Conservation (phyloP, 2,329 filamentous ascomycete genomes). For the Claviceps sp. region DNA sequence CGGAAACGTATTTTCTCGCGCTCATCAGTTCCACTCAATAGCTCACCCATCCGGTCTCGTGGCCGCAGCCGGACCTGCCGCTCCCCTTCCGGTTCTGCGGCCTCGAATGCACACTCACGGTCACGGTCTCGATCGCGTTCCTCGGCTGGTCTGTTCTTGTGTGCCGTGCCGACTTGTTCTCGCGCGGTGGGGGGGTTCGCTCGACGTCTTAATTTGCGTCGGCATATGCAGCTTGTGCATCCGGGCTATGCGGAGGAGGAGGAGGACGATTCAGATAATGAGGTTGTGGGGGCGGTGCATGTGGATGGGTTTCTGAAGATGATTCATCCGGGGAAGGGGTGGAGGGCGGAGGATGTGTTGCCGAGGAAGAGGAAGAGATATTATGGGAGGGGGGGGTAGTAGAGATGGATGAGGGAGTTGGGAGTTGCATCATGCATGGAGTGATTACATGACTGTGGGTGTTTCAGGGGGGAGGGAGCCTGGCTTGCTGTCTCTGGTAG, state of each 20-base stretch:
- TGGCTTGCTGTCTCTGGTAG: no score
- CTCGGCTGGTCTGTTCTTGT: slow-evolving; percentile 22
- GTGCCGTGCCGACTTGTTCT: slow-evolving; percentile 23
- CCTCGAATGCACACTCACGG: background rate
- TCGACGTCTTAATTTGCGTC: slow-evolving; percentile 21
- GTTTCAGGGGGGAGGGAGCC: background rate
- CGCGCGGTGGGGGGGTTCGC: slow-evolving; percentile 24
- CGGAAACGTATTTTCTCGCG: no score
- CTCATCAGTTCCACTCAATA: background rate
- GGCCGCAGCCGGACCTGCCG: background rate
- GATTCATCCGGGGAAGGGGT: slow-evolving; percentile 34
- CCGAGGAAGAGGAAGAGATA: slow-evolving; percentile 17
- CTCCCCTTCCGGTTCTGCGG: background rate
- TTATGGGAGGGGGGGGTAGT: slow-evolving; percentile 9
- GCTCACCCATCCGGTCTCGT: slow-evolving; percentile 2
- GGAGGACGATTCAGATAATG: slow-evolving; percentile 32
- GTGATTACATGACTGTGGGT: background rate
- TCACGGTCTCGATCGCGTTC: slow-evolving; percentile 10
- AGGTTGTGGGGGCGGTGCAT: slow-evolving; percentile 50
- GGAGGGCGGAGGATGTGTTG: slow-evolving; percentile 26
- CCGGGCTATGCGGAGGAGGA: slow-evolving; percentile 22
- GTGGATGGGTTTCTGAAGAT: slow-evolving; percentile 53
- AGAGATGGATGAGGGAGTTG: slow-evolving; percentile 4
- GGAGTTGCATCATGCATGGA: background rate
- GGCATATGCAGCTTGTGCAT: slow-evolving; percentile 27